Evolutionary conservation across 139 green algal genomes (phyloP), one percentile per base, ranked within the genome.

Genomic region (Micractinium sp.): DNA sequence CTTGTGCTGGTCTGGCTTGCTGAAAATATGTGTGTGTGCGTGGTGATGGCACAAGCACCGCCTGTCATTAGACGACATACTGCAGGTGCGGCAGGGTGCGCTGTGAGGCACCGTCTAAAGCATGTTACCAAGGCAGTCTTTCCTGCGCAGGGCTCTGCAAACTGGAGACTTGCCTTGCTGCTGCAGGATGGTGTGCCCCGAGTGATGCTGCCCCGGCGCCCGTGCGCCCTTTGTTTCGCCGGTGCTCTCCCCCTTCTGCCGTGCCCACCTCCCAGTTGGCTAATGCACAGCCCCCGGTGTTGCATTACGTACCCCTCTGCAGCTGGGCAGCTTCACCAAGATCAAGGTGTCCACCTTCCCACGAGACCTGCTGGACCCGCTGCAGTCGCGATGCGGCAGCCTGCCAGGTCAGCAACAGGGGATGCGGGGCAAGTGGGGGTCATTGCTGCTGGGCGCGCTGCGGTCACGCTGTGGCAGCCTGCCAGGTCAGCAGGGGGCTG

Each of bases 21-120:
- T 56, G 47, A 56, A 9, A n/a, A n/a, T n/a, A n/a, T 56, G 47
- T 56, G 47, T 56, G 47, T 56, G 47, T 56, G 47, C 47, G 47
- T 56, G 47, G 47, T 56, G 5, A 5, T 16, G 95, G 2, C 75
- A 82, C 2, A 33, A 81, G 69, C 91, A 89, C 73, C 90, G 89
- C 39, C 89, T 95, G 23, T 91, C 73, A 84, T 85, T 80, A 33
- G 93, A 94, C 87, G 93, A 95, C 87, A 91, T 94, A 36, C 87
- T 95, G 88, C 87, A 92, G 87, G 90, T 93, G 61, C 83, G 92
- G 39, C 25, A n/a, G 77, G 35, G 33, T 56, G 47, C 7, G 47
- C 7, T 56, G 47, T n/a, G n/a, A n/a, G n/a, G n/a, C n/a, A n/a
- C n/a, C n/a, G n/a, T n/a, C n/a, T n/a, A n/a, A n/a, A n/a, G n/a